phyloP scores from a whole-genome alignment of 192 early-diverging fungal genomes.

The Gaertneriomyces sp. region DNA sequence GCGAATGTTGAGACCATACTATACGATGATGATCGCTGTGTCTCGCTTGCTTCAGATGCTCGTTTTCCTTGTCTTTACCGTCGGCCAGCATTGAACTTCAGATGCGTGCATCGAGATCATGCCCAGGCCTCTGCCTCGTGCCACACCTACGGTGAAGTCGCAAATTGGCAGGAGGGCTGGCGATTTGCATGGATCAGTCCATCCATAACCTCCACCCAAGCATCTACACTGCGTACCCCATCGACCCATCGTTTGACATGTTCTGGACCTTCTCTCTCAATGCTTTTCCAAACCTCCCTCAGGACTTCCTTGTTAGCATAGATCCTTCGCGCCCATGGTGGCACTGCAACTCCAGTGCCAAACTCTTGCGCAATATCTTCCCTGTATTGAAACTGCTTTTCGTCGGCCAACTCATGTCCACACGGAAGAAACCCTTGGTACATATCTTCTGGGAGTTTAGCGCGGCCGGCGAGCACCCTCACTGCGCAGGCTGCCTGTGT shows the following conservation, averaged over 20 bases:
- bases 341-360: slow-evolving; percentile 6
- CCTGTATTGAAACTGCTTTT: slow-evolving; percentile 5
- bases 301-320: slow-evolving; percentile 8
- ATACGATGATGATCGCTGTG: no score
- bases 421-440: neutral
- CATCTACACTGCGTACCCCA: slow-evolving; percentile 4
- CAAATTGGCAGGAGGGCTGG: no score
- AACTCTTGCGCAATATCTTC: neutral
- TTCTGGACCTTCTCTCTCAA: slow-evolving; percentile 4
- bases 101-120: no score
- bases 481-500: slow-evolving; percentile 38
- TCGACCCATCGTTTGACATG: slow-evolving; percentile 1
- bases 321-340: neutral
- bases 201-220: slow-evolving; percentile 4
- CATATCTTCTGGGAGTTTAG: neutral
- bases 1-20: no score
- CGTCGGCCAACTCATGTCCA: neutral
- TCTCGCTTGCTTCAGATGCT: no score
- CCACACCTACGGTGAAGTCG: no score
- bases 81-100: no score
- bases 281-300: neutral
- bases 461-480: neutral
- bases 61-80: no score
- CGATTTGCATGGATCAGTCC: neutral
- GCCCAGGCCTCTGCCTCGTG: no score